A percentile compares a stretch with the other conserved stretches of the same genome.
phyloP scores from a whole-genome alignment of 2,329 filamentous ascomycete genomes.

The Fusarium goolgardi region DNA sequence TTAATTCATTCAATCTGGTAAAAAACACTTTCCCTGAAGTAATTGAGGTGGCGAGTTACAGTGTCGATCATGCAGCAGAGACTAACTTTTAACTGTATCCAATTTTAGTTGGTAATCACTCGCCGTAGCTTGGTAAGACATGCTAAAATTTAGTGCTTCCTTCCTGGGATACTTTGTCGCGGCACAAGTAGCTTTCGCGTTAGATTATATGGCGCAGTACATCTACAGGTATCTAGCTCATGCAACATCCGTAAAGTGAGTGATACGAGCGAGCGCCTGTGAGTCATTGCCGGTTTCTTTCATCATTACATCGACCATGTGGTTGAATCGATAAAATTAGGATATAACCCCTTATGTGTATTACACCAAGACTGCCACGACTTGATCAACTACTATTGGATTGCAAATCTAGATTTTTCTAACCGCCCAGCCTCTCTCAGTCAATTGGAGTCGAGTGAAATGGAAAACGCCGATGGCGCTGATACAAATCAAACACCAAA shows the following conservation, averaged over 20 bases:
- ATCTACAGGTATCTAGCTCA: background rate
- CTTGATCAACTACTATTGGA: background rate
- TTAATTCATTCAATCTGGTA: background rate
- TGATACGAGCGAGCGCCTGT: background rate
- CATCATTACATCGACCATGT: too few relatives aligned
- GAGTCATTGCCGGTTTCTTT: background rate
- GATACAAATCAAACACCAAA: rapidly evolving
- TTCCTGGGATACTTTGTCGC: rapidly evolving
- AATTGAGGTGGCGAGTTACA: background rate
- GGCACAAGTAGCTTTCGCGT: background rate
- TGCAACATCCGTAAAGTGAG: background rate
- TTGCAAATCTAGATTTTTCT: background rate
- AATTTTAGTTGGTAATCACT: background rate
- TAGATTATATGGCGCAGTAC: background rate
- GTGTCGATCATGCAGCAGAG: background rate
- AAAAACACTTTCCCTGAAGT: too few relatives aligned
- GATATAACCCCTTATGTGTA: background rate
- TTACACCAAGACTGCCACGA: too few relatives aligned
- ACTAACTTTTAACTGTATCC: background rate
- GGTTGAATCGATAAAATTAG: too few relatives aligned
- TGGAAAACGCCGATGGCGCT: background rate
- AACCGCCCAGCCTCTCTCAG: background rate
- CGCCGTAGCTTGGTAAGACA: background rate
- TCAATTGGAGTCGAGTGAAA: background rate
- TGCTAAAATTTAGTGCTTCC: background rate